These are phyloP conservation scores for Solanum piurae DNA, from an alignment of 257 asterid species.

Conservation along the genomic window DNA sequence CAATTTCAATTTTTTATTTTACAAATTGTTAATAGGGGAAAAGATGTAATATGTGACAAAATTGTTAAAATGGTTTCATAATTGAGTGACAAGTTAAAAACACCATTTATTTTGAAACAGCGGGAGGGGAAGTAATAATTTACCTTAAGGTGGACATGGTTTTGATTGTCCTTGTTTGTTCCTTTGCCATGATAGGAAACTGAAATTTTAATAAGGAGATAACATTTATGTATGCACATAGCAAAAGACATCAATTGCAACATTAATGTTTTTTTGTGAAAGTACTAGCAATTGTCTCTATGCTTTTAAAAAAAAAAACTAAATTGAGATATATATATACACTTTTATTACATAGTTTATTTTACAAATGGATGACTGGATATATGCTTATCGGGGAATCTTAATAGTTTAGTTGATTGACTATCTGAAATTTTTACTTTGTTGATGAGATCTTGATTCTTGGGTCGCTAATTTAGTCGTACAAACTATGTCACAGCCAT, in stretches of 20 bases:
- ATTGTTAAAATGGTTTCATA: background rate
- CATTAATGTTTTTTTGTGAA: background rate
- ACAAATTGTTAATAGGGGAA: too few species aligned
- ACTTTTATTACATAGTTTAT: background rate
- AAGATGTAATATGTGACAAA: background rate
- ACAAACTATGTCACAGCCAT: too few species aligned
- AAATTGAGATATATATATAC: background rate
- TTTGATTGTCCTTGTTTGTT: constrained; percentile 19
- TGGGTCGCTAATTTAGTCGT: too few species aligned
- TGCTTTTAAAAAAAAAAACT: background rate
- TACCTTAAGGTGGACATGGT: constrained; percentile 22
- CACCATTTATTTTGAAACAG: background rate
- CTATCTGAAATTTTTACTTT: too few species aligned
- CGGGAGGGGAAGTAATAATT: background rate
- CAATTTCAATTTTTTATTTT: background rate
- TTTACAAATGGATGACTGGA: background rate
- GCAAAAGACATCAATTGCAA: background rate
- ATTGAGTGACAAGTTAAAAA: background rate
- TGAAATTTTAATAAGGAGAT: background rate
- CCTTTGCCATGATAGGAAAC: constrained; percentile 38
- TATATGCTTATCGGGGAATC: too few species aligned
- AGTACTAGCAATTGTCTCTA: background rate
- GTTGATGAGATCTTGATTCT: too few species aligned
- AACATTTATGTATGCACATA: background rate
- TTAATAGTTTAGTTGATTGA: too few species aligned